Percentiles rank a stretch among this genome's conserved stretches.
These are phyloP conservation scores for Populus trichocarpa DNA, from an alignment of 441 rosid species.

Conservation along the genomic window DNA sequence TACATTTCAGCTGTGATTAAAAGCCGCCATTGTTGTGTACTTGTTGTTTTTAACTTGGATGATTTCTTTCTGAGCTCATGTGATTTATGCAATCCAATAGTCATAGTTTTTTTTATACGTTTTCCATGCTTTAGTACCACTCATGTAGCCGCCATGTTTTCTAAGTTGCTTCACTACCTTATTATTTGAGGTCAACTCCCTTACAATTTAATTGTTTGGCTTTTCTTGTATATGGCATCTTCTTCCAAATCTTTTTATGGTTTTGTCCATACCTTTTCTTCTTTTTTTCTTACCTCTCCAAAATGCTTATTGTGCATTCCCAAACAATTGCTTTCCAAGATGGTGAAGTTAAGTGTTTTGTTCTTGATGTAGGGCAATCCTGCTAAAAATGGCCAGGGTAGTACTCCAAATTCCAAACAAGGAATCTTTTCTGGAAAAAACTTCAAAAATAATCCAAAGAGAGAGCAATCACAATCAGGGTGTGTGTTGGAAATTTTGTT, in stretches of 20 bases:
- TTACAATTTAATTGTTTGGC: not conserved
- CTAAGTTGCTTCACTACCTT: not conserved
- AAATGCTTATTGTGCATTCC: not conserved
- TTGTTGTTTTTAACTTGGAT: not conserved
- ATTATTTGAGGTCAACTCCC: no score
- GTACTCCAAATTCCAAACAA: slow-evolving; percentile 27
- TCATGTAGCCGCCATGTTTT: not conserved
- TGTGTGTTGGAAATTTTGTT: slow-evolving; percentile 22
- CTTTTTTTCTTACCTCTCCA: not conserved
- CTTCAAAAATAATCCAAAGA: slow-evolving; percentile 32
- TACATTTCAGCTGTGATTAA: not conserved
- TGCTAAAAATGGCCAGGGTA: slow-evolving; percentile 27
- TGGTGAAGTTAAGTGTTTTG: slow-evolving; percentile 22
- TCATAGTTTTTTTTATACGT: no score
- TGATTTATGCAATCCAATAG: no score
- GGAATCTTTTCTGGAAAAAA: slow-evolving; percentile 38
- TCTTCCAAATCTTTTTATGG: not conserved
- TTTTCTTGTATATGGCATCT: not conserved
- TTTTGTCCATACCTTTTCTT: not conserved
- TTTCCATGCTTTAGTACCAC: not conserved
- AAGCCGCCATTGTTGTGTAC: not conserved
- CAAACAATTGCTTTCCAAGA: slow-evolving; percentile 4
- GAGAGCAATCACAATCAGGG: slow-evolving; percentile 44
- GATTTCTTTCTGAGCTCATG: not conserved
- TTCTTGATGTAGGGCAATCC: slow-evolving; percentile 44